These are phyloP conservation scores for Hyphopichia wangnamkhiaoensis DNA, from an alignment of 1,139 yeast species.

Conservation along the genomic window DNA sequence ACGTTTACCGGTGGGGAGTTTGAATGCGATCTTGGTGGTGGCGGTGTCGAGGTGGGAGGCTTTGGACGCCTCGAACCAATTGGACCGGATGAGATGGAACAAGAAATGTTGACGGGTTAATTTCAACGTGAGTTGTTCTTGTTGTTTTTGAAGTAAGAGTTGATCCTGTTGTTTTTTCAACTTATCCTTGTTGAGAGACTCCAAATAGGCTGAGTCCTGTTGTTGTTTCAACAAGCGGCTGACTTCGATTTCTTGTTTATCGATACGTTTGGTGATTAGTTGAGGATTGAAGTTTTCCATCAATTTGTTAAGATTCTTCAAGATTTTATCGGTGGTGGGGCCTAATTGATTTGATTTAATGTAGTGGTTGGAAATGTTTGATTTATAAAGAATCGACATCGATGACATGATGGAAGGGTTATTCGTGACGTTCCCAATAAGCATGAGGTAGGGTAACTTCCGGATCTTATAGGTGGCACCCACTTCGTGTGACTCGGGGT, in stretches of 20 bases:
- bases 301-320: conserved; percentile 34
- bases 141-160: conserved; percentile 13
- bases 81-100: conserved; percentile 12
- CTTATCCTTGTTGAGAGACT: conserved; percentile 49
- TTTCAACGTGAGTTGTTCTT: conserved; percentile 13
- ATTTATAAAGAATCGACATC: conserved; percentile 52
- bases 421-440: conserved; percentile 53
- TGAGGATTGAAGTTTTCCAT: conserved; percentile 53
- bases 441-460: conserved; percentile 45
- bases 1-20: conserved; percentile 60
- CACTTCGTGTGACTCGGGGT: conserved; percentile 55
- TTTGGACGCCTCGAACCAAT: conserved; percentile 15
- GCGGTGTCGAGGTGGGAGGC: conserved; percentile 5
- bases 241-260: conserved; percentile 53
- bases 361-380: conserved; percentile 30
- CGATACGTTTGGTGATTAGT: conserved; percentile 49
- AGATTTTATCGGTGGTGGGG: conserved; percentile 27
- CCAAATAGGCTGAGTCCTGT: conserved; percentile 58
- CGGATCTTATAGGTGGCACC: conserved; percentile 43
- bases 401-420: conserved; percentile 51
- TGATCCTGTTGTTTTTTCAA: conserved; percentile 35
- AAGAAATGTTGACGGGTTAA: conserved; percentile 15
- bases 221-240: conserved; percentile 53
- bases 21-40: conserved; percentile 34
- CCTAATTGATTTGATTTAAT: conserved; percentile 18